These are phyloP conservation scores for Colletotrichum tamarilloi DNA, from an alignment of 2,329 filamentous ascomycete genomes.

Conservation along the genomic window DNA sequence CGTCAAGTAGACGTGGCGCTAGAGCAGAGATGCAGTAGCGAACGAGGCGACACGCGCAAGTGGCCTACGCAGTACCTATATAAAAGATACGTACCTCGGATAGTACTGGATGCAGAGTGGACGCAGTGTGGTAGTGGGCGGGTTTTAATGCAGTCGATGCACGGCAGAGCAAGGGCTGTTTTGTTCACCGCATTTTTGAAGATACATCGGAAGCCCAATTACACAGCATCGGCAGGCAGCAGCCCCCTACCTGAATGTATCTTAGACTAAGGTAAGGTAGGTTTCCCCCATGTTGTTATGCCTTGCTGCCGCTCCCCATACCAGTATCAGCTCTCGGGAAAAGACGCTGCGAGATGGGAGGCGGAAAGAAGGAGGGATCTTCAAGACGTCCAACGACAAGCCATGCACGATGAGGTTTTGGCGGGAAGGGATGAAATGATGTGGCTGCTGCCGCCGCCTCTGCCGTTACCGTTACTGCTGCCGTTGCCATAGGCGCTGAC, in stretches of 20 bases:
- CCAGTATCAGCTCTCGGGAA: background rate
- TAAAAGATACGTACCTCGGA: background rate
- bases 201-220: background rate
- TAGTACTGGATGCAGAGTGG: background rate
- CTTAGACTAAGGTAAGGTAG: background rate
- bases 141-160: no score
- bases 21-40: slow-evolving; percentile 10
- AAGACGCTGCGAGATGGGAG: background rate
- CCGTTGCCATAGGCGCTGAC: slow-evolving; percentile 14
- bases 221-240: background rate
- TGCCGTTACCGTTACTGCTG: slow-evolving; percentile 15
- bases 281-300: background rate
- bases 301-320: background rate
- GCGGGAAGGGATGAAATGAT: background rate
- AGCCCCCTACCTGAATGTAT: background rate
- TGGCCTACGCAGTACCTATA: background rate
- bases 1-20: slow-evolving; percentile 9
- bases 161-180: slow-evolving; percentile 10
- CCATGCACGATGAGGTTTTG: background rate
- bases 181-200: slow-evolving; percentile 32
- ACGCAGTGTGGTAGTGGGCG: no score
- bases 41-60: background rate
- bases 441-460: slow-evolving; percentile 20
- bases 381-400: background rate
- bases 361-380: background rate